These are phyloP conservation scores for Fusarium fracticaudum DNA, from an alignment of 2,329 filamentous ascomycete species.

Conservation along the genomic window DNA sequence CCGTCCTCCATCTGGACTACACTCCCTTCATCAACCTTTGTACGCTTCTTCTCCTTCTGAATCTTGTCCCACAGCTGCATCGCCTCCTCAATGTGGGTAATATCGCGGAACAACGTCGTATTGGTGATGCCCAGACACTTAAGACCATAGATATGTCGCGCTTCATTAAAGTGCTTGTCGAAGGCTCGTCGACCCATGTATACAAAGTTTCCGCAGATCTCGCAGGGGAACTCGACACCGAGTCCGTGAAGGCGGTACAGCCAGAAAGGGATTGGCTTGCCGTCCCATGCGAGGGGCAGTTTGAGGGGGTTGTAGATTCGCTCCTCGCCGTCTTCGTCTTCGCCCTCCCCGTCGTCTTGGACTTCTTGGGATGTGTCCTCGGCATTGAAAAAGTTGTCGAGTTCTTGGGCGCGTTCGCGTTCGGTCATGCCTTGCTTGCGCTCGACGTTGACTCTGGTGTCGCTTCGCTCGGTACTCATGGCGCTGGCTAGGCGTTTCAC, in stretches of 20 bases:
- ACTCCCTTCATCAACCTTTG: constrained; percentile 78
- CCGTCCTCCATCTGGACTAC: constrained; percentile 99
- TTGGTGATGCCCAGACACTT: constrained; percentile 95
- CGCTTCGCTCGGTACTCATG: constrained; percentile 87
- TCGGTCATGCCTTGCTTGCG: constrained; percentile 98
- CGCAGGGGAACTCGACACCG: constrained; percentile 93
- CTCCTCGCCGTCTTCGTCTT: constrained; percentile 82
- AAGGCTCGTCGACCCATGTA: constrained; percentile 97
- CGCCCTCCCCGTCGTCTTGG: constrained; percentile 68
- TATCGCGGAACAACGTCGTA: constrained; percentile 90
- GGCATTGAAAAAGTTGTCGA: constrained; percentile 79
- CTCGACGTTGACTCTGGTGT: constrained; percentile 94
- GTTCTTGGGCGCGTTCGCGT: constrained; percentile 90
- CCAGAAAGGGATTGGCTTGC: constrained; percentile 99
- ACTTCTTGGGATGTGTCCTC: constrained; percentile 46
- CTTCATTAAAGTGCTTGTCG: constrained; percentile 98
- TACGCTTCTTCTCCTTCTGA: constrained; percentile 82
- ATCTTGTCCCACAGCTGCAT: constrained; percentile 93
- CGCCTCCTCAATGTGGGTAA: constrained; percentile 91
- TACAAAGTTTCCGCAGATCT: constrained; percentile 98
- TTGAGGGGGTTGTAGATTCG: constrained; percentile 98
- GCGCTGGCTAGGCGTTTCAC: constrained; percentile 81
- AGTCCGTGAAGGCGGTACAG: constrained; percentile 96
- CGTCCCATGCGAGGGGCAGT: constrained; percentile 95
- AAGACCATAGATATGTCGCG: constrained; percentile 89